Base-by-base conservation (phyloP, 495 filamentous ascomycete species). In the Lophiotrema nucula region DNA sequence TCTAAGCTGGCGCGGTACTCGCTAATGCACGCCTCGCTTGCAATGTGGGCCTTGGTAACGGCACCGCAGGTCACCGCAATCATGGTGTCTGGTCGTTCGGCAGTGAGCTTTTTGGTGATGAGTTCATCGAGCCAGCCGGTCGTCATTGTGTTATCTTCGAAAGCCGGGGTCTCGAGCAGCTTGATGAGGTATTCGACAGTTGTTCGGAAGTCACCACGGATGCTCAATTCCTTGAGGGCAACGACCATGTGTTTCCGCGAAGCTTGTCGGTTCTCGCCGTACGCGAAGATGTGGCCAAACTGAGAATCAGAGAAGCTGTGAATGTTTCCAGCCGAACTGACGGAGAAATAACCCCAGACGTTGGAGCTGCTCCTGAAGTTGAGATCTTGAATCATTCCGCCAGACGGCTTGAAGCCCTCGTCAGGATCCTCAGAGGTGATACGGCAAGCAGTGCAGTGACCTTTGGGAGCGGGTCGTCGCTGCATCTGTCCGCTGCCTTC, bases 221-320 rank as follows among this genome's bases (percentile, higher is more conserved):
- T 99, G 76, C 92, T 97, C 67, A 99, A 74, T 76, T 99, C 93
- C 79, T 99, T 99, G 67, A 99, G 75, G 5, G 93, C 93, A 45
- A 99, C 89, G 65, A 99, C 90, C 93, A 99, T 99, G 79, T 99
- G 95, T 73, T 99, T 99, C 56, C 93, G 81, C 23, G 93, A 99
- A 25, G 93, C 92, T 21, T 88, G 83, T 67, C 93, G 85, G 73
- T 92, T 97, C 79, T 99, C 93, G 61, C 93, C 93, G 67, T 97
- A 99, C 58, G 93, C 93, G 73, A 99, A 99, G 67, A 99, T 97
- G 74, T 99, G 93, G 73, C 93, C 93, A 67, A 99, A 99, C 73
- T 99, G 93, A 69, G 88, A 92, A 81, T 99, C 93, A 2, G 93
- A 97, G 79, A 95, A 99, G 70, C 88, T 96, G 83, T 99, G 93